Evolutionary conservation across 2,329 filamentous ascomycete genomes (phyloP), one percentile per base, ranked within the genome.

Genomic region (Ophiocordyceps camponoti-leonardi): DNA sequence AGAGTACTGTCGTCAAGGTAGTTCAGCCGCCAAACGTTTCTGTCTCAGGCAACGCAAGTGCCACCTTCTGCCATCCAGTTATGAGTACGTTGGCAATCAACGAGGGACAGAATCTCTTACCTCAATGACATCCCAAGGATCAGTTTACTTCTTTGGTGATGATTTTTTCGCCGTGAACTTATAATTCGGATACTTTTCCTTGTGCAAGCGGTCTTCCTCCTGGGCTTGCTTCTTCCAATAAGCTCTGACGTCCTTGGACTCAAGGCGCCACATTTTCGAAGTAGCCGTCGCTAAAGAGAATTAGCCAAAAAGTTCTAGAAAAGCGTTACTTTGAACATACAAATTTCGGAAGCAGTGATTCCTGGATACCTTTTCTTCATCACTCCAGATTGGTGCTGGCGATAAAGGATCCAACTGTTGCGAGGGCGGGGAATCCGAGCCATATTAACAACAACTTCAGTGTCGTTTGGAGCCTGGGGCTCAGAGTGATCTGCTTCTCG

Each of bases 341-440:
- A 61, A 19, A 62, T 53, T 23, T 58, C 52, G 1, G 52, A 51
- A 3, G 55, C 56, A 7, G 54, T 57, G n/a, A 58, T 51, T 0
- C 48, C 49, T 7, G 56, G 53, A 43, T 56, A 47, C 8, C 46
- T 46, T 13, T 52, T 46, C 12, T 47, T 51, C 22, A 63, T 44
- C 22, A 54, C 49, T 12, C 49, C 48, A 3, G 53, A 55, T 13
- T 55, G 54, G 7, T 54, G 48, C 26, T 58, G 54, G 13, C 59
- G 58, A 43, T 61, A 63, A 2, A 63, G 49, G 41, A 61, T 61
- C 54, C 55, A 63, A 28, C 53, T 51, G 42, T 63, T 62, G 33
- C 53, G 50, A 3, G 59, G 57, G 5, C 58, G 56, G 26, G 56
- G 55, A 26, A 61, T 55, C 19, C 49, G 49, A 23, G 42, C 44